Evolutionary conservation across 768 basidiomycete species (phyloP).

Genomic region (Pisolithus tinctorius): DNA sequence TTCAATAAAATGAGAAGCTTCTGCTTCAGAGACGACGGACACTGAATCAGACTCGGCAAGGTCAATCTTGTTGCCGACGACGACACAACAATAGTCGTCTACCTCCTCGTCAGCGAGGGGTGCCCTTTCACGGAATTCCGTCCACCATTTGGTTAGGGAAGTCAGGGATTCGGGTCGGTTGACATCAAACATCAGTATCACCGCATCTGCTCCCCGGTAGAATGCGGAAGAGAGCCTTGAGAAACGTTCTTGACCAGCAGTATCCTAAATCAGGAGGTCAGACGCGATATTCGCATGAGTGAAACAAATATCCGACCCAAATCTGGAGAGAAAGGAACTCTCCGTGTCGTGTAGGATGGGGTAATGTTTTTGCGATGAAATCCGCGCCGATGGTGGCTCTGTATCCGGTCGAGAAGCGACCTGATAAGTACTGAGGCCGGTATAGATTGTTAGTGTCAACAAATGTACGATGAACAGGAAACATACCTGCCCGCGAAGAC

Average conservation of each 20-base stretch:
- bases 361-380: constrained; percentile 72
- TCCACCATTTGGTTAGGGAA: constrained; percentile 69
- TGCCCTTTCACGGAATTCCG: constrained; percentile 60
- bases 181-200: constrained; percentile 75
- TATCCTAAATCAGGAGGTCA: constrained; percentile 45
- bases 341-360: constrained; percentile 47
- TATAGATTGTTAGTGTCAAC: neutral
- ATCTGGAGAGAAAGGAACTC: constrained; percentile 65
- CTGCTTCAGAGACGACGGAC: constrained; percentile 28
- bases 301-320: constrained; percentile 37
- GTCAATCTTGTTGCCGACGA: constrained; percentile 77
- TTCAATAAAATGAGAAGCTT: constrained; percentile 50
- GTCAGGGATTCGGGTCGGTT: constrained; percentile 55
- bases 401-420: constrained; percentile 69
- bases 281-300: neutral
- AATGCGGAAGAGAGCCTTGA: constrained; percentile 76
- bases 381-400: constrained; percentile 87
- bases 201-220: constrained; percentile 82
- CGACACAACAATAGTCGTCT: constrained; percentile 61
- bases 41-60: constrained; percentile 22
- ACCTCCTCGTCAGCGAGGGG: constrained; percentile 60
- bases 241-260: constrained; percentile 85
- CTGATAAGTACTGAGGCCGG: constrained; percentile 60
- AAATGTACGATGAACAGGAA: neutral
- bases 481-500: constrained; percentile 65